Conservation (phyloP, 345 rosid species). For the Sisymbrium irio region DNA sequence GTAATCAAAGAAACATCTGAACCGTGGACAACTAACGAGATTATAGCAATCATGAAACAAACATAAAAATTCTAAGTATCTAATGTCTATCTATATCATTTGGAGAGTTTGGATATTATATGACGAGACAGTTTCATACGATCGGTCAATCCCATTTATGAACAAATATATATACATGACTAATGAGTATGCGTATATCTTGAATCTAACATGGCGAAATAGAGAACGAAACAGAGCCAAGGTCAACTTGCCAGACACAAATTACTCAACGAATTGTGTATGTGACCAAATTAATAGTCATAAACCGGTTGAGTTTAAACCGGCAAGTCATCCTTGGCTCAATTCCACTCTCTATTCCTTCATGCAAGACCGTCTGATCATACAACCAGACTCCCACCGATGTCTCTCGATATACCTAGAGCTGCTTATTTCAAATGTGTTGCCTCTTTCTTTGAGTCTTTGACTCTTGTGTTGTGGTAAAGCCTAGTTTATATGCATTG, state of each 20-base stretch:
- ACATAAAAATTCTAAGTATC: neutral
- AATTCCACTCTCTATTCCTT: conserved; percentile 29
- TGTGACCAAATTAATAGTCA: conserved; percentile 6
- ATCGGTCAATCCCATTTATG: neutral
- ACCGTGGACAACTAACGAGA: neutral
- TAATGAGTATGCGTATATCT: neutral
- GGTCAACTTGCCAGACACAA: conserved; percentile 33
- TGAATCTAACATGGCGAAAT: conserved; percentile 22
- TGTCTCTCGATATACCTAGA: neutral
- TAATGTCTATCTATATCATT: neutral
- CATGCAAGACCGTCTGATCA: conserved; percentile 38
- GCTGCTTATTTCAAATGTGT: neutral
- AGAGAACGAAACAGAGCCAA: conserved; percentile 31
- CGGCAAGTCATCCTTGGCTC: conserved; percentile 57
- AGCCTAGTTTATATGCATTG: neutral
- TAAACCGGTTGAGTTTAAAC: conserved; percentile 8
- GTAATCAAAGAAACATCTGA: neutral
- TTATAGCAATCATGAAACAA: neutral
- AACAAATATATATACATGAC: neutral
- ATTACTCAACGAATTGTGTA: conserved; percentile 5
- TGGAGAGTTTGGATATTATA: neutral
- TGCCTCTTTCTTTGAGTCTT: neutral
- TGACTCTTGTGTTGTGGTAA: conserved; percentile 15
- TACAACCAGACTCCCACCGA: neutral
- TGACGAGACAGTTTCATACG: neutral